phyloP scores from a whole-genome alignment of 2,329 filamentous ascomycete species.

The Lasiodiplodia theobromae region DNA sequence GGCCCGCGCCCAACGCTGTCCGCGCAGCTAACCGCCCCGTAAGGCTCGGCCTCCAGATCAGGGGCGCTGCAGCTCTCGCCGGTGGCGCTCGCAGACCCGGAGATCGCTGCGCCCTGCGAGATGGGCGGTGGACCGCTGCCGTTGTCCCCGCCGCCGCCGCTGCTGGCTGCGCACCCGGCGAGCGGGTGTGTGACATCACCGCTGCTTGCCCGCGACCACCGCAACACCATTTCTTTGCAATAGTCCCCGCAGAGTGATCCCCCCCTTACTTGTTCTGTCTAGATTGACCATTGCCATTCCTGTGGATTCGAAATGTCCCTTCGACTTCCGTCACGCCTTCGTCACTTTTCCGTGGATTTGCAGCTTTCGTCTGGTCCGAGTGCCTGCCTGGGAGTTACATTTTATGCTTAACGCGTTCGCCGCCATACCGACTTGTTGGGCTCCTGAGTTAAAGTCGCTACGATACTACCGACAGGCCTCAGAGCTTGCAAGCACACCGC shows the following conservation, averaged over 20 bases:
- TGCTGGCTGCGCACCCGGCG: not conserved
- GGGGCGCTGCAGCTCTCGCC: slow-evolving; percentile 5
- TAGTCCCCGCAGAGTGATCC: not conserved
- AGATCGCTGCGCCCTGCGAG: slow-evolving; percentile 6
- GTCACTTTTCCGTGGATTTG: too few species aligned
- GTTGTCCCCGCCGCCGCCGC: not conserved
- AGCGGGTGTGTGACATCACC: slow-evolving; percentile 20
- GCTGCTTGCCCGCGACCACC: not conserved
- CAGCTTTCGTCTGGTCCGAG: too few species aligned
- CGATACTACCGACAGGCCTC: too few species aligned
- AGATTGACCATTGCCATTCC: too few species aligned
- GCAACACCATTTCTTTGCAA: not conserved
- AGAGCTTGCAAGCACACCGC: too few species aligned
- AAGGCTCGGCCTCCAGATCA: slow-evolving; percentile 2
- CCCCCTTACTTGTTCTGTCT: not conserved
- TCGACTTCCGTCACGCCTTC: not conserved
- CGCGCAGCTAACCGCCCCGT: not conserved
- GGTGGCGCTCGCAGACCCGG: not conserved
- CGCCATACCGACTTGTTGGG: too few species aligned
- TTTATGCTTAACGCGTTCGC: too few species aligned
- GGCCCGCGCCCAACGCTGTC: not conserved
- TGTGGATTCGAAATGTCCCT: not conserved
- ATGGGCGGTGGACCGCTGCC: slow-evolving; percentile 2
- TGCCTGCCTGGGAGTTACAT: too few species aligned
- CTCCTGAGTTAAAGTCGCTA: too few species aligned